Percentiles rank a stretch among this genome's conserved stretches.
phyloP scores from a whole-genome alignment of 2,329 filamentous ascomycete genomes.

The Neopestalotiopsis sp. region DNA sequence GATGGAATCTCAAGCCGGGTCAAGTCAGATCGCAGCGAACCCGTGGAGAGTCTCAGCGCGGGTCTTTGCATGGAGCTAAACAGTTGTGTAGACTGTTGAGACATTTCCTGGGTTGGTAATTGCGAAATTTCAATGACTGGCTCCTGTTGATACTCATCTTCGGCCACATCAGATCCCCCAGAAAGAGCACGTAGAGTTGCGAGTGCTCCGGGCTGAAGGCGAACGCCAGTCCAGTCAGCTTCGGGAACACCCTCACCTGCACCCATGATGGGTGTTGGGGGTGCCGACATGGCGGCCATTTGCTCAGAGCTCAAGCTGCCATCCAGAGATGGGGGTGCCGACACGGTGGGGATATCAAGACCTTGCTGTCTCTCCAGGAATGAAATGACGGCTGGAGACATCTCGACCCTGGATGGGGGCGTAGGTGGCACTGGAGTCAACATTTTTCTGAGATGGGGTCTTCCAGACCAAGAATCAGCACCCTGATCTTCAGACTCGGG shows the following conservation, averaged over 20 bases:
- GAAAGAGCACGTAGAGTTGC: conserved; percentile 80
- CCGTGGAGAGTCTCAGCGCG: conserved; percentile 45
- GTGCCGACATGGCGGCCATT: conserved; percentile 80
- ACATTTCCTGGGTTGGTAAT: conserved; percentile 54
- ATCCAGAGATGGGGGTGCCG: conserved; percentile 86
- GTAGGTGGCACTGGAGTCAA: conserved; percentile 66
- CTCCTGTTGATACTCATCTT: conserved; percentile 66
- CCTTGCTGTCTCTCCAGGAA: conserved; percentile 69
- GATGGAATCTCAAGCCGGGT: conserved; percentile 88
- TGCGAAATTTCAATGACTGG: conserved; percentile 57
- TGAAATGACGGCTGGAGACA: conserved; percentile 76
- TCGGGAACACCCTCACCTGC: conserved; percentile 58
- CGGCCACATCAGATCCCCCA: conserved; percentile 54
- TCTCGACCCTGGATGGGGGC: conserved; percentile 70
- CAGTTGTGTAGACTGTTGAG: conserved; percentile 55
- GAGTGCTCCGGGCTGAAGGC: conserved; percentile 79
- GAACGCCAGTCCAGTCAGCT: conserved; percentile 73
- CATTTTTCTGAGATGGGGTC: conserved; percentile 50
- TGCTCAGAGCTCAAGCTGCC: conserved; percentile 90
- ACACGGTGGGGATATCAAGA: conserved; percentile 72
- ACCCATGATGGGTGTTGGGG: conserved; percentile 78
- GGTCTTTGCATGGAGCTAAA: conserved; percentile 47
- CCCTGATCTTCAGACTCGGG: conserved; percentile 43
- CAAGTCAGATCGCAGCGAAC: conserved; percentile 68
- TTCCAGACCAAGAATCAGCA: conserved; percentile 50